phyloP scores from a whole-genome alignment of 805 yeast species.

The Lachancea fermentati region DNA sequence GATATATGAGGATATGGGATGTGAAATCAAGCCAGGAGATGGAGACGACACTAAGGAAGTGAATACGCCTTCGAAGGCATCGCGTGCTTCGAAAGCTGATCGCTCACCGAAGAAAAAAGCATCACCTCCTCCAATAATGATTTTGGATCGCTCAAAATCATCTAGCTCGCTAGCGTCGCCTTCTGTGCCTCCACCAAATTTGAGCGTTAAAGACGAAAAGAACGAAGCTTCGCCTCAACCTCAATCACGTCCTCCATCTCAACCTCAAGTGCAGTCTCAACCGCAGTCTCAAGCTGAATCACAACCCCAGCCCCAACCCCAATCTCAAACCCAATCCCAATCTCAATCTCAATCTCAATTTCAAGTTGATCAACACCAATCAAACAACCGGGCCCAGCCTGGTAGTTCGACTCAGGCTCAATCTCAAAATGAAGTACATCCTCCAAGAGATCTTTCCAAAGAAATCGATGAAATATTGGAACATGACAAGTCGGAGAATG shows the following conservation, averaged over 20 bases:
- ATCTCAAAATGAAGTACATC: slow-evolving; percentile 12
- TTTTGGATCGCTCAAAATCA: background rate
- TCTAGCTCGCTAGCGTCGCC: slow-evolving; percentile 11
- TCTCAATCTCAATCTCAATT: background rate
- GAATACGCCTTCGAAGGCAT: slow-evolving; percentile 6
- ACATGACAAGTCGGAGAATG: slow-evolving; percentile 20
- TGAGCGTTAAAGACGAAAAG: slow-evolving; percentile 1
- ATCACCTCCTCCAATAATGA: slow-evolving; percentile 23
- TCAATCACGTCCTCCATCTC: slow-evolving; percentile 14
- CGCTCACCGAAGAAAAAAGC: slow-evolving; percentile 36
- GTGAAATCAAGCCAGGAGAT: slow-evolving; percentile 43
- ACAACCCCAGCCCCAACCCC: slow-evolving; percentile 11
- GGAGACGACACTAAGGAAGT: slow-evolving; percentile 41
- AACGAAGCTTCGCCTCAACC: slow-evolving; percentile 11
- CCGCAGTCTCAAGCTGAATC: slow-evolving; percentile 4
- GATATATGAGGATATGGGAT: slow-evolving; percentile 78
- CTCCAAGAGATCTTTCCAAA: slow-evolving; percentile 26
- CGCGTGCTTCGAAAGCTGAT: slow-evolving; percentile 9
- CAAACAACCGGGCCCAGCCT: too few relatives aligned
- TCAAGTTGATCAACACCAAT: too few relatives aligned
- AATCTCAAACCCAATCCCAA: background rate
- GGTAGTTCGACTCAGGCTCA: background rate
- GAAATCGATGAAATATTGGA: slow-evolving; percentile 26
- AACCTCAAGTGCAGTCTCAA: slow-evolving; percentile 7
- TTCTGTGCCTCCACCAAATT: slow-evolving; percentile 7